phyloP scores from a whole-genome alignment of 768 basidiomycete species.

The Phanerodontia chrysosporium region DNA sequence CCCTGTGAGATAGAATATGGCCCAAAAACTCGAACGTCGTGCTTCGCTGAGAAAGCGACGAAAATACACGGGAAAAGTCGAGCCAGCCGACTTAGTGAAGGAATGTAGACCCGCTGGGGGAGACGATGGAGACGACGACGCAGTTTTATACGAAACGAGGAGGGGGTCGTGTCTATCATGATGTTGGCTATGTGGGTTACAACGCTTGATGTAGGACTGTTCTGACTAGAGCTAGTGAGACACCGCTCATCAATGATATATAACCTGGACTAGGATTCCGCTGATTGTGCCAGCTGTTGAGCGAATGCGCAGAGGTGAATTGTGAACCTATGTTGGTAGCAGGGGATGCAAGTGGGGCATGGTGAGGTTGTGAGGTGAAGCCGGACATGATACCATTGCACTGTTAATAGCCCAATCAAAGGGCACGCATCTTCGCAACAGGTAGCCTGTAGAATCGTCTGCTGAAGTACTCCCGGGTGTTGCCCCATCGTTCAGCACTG shows the following conservation, averaged over 20 bases:
- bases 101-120: constrained; percentile 11
- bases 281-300: constrained; percentile 3
- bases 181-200: constrained; percentile 1
- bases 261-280: too few species aligned
- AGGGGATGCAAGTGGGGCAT: not conserved
- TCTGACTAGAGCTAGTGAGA: not conserved
- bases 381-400: too few species aligned
- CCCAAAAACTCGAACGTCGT: constrained; percentile 10
- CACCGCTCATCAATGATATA: constrained; percentile 6
- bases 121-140: not conserved
- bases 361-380: not conserved
- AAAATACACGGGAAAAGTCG: constrained; percentile 23
- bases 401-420: too few species aligned
- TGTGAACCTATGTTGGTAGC: too few species aligned
- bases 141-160: constrained; percentile 7
- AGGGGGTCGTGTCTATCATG: constrained; percentile 5
- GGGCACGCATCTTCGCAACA: constrained; percentile 32
- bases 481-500: constrained; percentile 69
- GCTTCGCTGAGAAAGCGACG: constrained; percentile 1
- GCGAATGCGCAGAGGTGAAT: too few species aligned
- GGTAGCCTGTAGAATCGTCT: constrained; percentile 74
- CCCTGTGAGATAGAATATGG: not conserved
- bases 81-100: constrained; percentile 24
- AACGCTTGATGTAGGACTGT: not conserved
- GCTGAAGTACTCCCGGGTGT: constrained; percentile 71